These are phyloP conservation scores for Arctostaphylos glauca DNA, from an alignment of 148 eudicot genomes.

Conservation along the genomic window DNA sequence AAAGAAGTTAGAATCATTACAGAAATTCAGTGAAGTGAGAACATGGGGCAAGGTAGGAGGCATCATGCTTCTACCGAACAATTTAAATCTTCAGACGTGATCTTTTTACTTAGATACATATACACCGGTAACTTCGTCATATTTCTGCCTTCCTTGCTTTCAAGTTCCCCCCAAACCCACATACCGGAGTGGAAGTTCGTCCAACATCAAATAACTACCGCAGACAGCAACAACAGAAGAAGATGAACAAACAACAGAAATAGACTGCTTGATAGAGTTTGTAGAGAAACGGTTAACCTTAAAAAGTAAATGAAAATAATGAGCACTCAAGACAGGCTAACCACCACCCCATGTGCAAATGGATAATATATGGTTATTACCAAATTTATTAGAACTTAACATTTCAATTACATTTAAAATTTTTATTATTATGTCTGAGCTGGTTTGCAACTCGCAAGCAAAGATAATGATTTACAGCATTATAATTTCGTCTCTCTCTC, in stretches of 20 bases:
- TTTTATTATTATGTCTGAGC: background rate
- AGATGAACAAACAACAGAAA: background rate
- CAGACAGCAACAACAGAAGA: background rate
- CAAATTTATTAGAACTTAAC: background rate
- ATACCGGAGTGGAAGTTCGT: background rate
- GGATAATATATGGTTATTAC: background rate
- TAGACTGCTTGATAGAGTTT: background rate
- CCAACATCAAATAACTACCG: background rate
- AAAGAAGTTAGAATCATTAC: constrained; percentile 9
- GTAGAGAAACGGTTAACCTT: background rate
- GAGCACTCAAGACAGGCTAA: background rate
- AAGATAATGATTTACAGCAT: too few species aligned
- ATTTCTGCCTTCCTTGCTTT: background rate
- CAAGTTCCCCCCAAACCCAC: background rate
- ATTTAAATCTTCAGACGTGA: background rate
- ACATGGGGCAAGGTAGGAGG: background rate
- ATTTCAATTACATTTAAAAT: background rate
- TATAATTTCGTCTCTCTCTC: too few species aligned
- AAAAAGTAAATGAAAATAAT: background rate
- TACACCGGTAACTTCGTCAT: background rate
- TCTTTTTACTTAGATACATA: background rate
- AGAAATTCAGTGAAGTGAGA: background rate
- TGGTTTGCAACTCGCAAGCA: background rate
- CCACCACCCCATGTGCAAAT: background rate
- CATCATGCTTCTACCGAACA: background rate